These are phyloP conservation scores for Aspergillus oerlinghausenensis DNA, from an alignment of 2,329 filamentous ascomycete species.

Conservation along the genomic window DNA sequence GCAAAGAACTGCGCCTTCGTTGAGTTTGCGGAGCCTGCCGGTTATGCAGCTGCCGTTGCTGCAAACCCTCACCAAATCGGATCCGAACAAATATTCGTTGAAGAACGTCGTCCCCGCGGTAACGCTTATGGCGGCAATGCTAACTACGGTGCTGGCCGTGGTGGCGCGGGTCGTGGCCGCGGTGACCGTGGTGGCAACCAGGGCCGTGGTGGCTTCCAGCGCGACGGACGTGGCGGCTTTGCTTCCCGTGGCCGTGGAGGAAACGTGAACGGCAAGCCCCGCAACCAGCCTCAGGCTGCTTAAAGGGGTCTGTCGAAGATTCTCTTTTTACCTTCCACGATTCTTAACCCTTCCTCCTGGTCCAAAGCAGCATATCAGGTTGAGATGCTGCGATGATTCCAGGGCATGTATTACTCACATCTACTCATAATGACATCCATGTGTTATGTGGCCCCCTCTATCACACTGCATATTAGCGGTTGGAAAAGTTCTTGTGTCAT, in stretches of 20 bases:
- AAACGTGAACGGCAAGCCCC: conserved; percentile 46
- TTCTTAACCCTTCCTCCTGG: conserved; percentile 20
- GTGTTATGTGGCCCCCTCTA: conserved; percentile 35
- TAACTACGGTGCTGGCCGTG: conserved; percentile 56
- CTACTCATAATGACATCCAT: conserved; percentile 34
- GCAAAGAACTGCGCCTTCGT: conserved; percentile 90
- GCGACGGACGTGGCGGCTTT: conserved; percentile 64
- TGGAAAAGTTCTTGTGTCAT: conserved; percentile 37
- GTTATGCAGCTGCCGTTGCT: conserved; percentile 74
- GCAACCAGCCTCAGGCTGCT: conserved; percentile 43
- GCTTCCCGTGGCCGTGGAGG: conserved; percentile 61
- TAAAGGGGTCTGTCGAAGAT: conserved; percentile 20
- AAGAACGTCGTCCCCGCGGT: conserved; percentile 78
- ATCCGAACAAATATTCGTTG: conserved; percentile 76
- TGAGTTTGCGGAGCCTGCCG: conserved; percentile 77
- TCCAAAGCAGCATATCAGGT: conserved; percentile 13
- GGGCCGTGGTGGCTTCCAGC: conserved; percentile 62
- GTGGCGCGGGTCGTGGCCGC: conserved; percentile 62
- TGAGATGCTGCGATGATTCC: conserved; percentile 18
- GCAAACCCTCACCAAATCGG: conserved; percentile 84
- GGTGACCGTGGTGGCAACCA: conserved; percentile 63
- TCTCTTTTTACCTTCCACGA: conserved; percentile 13
- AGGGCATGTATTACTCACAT: conserved; percentile 37
- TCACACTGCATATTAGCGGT: conserved; percentile 41
- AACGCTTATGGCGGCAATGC: conserved; percentile 66